phyloP scores from a whole-genome alignment of 2,329 filamentous ascomycete genomes.

The Trichoderma aggressivum region DNA sequence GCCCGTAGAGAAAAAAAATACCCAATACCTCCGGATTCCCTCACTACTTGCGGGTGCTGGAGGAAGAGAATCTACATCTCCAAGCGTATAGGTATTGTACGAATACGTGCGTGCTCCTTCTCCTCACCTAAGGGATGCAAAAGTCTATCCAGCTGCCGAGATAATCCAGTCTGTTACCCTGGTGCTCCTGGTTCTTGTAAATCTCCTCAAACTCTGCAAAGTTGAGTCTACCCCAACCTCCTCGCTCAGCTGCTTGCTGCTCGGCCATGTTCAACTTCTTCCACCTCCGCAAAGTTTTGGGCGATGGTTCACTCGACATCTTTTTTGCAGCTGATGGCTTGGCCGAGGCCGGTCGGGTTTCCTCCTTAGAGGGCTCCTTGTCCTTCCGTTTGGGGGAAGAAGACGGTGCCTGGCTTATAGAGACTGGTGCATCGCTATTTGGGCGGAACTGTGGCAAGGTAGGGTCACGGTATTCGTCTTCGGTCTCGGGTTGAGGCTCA shows the following conservation, averaged over 20 bases:
- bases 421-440: slow-evolving; percentile 37
- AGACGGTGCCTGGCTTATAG: slow-evolving; percentile 18
- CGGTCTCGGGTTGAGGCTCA: slow-evolving; percentile 21
- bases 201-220: slow-evolving; percentile 76
- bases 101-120: no score
- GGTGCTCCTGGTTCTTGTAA: slow-evolving; percentile 64
- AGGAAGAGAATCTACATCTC: background rate
- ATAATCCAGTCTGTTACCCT: slow-evolving; percentile 67
- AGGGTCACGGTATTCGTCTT: slow-evolving; percentile 47
- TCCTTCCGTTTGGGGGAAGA: background rate
- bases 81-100: no score
- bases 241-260: slow-evolving; percentile 63
- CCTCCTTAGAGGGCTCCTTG: slow-evolving; percentile 3
- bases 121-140: slow-evolving; percentile 55
- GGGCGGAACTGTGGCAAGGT: slow-evolving; percentile 68
- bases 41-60: background rate
- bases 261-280: slow-evolving; percentile 63
- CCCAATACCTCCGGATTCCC: background rate
- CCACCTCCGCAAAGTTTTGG: slow-evolving; percentile 44
- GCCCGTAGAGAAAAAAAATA: background rate
- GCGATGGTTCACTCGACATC: slow-evolving; percentile 24
- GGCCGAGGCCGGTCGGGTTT: background rate
- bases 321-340: background rate
- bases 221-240: slow-evolving; percentile 75
- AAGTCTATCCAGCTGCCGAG: slow-evolving; percentile 89